Conservation (phyloP, 371 early-diverging fungal species). For the Ecytonucleospora hepatopenaei region DNA sequence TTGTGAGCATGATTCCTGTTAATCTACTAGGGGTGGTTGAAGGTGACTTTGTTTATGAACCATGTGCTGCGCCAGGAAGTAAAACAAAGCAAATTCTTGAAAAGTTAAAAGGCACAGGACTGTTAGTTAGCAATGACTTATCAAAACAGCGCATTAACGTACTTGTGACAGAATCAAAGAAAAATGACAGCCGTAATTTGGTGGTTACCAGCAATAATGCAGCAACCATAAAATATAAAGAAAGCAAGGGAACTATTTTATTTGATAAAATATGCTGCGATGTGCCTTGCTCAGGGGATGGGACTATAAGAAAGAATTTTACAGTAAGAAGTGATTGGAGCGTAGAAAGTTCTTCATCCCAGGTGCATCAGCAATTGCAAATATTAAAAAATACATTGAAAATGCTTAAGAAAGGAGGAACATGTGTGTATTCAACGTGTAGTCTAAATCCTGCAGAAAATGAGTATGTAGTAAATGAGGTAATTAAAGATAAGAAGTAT, state of each 20-base stretch:
- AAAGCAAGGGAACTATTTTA: not conserved
- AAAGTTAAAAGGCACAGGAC: slow-evolving; percentile 60
- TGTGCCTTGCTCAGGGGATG: slow-evolving; percentile 89
- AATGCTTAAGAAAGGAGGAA: slow-evolving; percentile 74
- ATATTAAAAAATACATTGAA: slow-evolving; percentile 75
- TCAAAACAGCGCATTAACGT: slow-evolving; percentile 75
- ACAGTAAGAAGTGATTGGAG: slow-evolving; percentile 76
- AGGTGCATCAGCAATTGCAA: slow-evolving; percentile 72
- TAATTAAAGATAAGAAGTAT: slow-evolving; percentile 26
- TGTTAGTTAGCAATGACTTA: slow-evolving; percentile 90
- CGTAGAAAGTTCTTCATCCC: slow-evolving; percentile 62
- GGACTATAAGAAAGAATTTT: slow-evolving; percentile 87
- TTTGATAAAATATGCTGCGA: slow-evolving; percentile 91
- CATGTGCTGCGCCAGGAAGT: slow-evolving; percentile 64
- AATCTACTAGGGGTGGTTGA: slow-evolving; percentile 72
- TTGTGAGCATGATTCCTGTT: slow-evolving; percentile 92
- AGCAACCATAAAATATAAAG: slow-evolving; percentile 52
- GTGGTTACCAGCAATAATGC: slow-evolving; percentile 90
- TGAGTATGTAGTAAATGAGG: slow-evolving; percentile 51
- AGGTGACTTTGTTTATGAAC: slow-evolving; percentile 58
- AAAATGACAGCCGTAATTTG: slow-evolving; percentile 73
- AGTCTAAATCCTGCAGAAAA: slow-evolving; percentile 75
- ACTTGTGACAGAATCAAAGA: slow-evolving; percentile 81
- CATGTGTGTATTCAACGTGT: slow-evolving; percentile 94
- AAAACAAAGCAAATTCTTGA: slow-evolving; percentile 71